Evolutionary conservation across 75 land plant species (phyloP).

Genomic region (Picea sitchensis): DNA sequence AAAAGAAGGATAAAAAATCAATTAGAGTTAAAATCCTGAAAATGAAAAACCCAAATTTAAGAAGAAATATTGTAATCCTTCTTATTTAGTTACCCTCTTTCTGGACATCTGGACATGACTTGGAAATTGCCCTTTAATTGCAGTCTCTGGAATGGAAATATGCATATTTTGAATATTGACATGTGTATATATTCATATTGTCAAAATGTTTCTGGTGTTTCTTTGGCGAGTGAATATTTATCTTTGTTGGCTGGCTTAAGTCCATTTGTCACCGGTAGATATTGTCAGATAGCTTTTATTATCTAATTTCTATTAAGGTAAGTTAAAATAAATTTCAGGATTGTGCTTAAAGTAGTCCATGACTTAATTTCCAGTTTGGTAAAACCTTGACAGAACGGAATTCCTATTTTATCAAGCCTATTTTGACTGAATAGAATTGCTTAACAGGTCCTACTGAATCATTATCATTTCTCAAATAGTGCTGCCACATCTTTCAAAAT

Average conservation of each 20-base stretch:
- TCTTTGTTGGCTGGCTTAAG: too few relatives aligned
- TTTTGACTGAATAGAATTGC: too few relatives aligned
- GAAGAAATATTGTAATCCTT: not conserved
- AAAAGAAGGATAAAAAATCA: not conserved
- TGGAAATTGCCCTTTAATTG: not conserved
- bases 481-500: not conserved
- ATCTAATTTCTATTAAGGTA: too few relatives aligned
- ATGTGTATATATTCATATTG: not conserved
- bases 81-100: not conserved
- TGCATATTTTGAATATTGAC: not conserved
- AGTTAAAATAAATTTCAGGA: too few relatives aligned
- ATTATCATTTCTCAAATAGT: not conserved
- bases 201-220: not conserved
- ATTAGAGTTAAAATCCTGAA: not conserved
- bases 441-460: not conserved
- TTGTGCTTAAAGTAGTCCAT: too few relatives aligned
- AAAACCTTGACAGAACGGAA: too few relatives aligned
- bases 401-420: too few relatives aligned
- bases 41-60: not conserved
- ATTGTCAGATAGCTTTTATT: too few relatives aligned
- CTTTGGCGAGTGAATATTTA: not conserved
- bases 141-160: not conserved
- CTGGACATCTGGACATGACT: not conserved
- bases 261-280: too few relatives aligned
- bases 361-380: too few relatives aligned